Evolutionary conservation across 208 protist species (phyloP), one percentile per base, ranked within the genome.

Genomic region (Trypanosoma platydactyli): DNA sequence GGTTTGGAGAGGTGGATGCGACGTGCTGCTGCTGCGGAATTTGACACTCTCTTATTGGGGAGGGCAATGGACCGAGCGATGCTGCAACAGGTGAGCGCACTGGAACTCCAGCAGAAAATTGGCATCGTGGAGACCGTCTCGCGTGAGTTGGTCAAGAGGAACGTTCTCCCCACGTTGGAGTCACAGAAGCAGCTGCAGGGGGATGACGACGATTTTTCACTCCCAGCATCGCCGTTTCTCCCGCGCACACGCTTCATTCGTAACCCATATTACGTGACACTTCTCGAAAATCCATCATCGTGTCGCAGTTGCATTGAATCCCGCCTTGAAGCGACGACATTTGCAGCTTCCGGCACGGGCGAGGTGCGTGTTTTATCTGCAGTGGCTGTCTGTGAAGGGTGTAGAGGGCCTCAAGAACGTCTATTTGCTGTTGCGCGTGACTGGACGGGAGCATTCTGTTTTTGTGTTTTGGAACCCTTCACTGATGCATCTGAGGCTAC

Each of bases 351-450:
- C 22, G 60, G 33, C 49, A 18, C 29, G 16, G 64, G 61, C 20
- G 60, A 65, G 29, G 51, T 80, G 11, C 58, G 52, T 48, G 75
- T 80, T 15, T 51, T 80, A 22, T 73, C 70, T 51, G 75, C 75
- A 6, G 49, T 77, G 16, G 15, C 44, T 41, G 59, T 40, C 29
- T 35, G 64, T 18, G 54, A 54, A 30, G 63, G 70, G 12, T 38
- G 16, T n/a, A 30, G 70, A 41, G 35, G 44, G n/a, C 50, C 60
- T n/a, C 38, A 73, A 24, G 20, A 13, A 12, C 44, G 15, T 12
- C 20, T 80, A 2, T 46, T 61, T 42, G 70, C 69, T 13, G 70
- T 80, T 16, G 68, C 60, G 33, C 54, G 70, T n/a, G 75, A 73
- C 65, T 71, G 70, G 64, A 60, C 50, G 15, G 75, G 69, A 2